phyloP scores from a whole-genome alignment of 2,329 filamentous ascomycete genomes.

The Cyphellophora europaea region DNA sequence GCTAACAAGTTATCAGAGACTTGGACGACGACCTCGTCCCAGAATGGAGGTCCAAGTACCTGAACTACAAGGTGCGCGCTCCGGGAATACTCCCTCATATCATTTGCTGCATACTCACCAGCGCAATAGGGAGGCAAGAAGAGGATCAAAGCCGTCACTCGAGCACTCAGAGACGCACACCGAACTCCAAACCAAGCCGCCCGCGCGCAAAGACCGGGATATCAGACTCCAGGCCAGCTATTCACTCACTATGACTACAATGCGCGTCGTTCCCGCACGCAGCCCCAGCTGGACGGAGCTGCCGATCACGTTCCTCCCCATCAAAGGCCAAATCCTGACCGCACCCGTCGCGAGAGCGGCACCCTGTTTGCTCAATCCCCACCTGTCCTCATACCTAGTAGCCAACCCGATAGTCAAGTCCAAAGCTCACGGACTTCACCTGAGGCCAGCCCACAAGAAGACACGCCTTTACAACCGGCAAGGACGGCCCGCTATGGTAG shows the following conservation, averaged over 20 bases:
- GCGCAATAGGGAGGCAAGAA: constrained; percentile 91
- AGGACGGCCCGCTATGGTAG: constrained; percentile 46
- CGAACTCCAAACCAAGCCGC: constrained; percentile 32
- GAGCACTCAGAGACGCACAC: constrained; percentile 56
- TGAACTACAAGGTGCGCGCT: constrained; percentile 97
- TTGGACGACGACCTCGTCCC: constrained; percentile 81
- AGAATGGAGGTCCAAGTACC: constrained; percentile 90
- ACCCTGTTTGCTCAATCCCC: constrained; percentile 23
- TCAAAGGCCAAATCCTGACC: too few species aligned
- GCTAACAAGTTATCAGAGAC: constrained; percentile 42
- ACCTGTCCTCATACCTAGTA: constrained; percentile 29
- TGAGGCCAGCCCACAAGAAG: constrained; percentile 10
- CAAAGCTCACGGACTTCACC: constrained; percentile 3
- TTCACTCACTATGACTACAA: constrained; percentile 20
- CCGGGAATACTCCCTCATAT: too few species aligned
- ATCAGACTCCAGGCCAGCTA: constrained; percentile 12
- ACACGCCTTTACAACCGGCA: constrained; percentile 2
- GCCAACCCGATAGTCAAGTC: constrained; percentile 22
- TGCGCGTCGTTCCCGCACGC: constrained; percentile 3
- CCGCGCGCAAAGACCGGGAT: neutral
- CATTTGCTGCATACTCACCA: too few species aligned
- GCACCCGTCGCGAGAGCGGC: constrained; percentile 16
- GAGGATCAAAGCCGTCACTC: constrained; percentile 71
- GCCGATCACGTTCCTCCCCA: constrained; percentile 10
- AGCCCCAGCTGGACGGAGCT: constrained; percentile 6